Evolutionary conservation across 2,329 filamentous ascomycete genomes (phyloP), one percentile per base, ranked within the genome.

Genomic region (Graphilbum sp.): DNA sequence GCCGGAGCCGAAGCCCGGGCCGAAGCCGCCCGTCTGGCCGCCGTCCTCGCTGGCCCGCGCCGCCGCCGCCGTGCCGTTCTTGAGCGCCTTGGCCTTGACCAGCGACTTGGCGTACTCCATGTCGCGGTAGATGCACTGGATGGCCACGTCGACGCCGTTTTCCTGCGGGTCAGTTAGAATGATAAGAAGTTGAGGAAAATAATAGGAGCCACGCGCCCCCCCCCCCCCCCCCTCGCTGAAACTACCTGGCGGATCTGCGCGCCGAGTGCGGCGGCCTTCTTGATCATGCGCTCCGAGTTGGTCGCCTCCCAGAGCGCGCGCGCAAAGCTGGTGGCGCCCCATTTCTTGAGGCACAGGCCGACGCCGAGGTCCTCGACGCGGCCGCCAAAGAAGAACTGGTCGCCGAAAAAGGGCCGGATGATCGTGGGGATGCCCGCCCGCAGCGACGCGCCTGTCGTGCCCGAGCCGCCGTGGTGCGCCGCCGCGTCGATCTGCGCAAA

Each of bases 321-420:
- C 15, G 84, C 81, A 49, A 98, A 88, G 29, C 79, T 72, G 46
- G 74, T 80, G n/a, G 83, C 79, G 18, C 90, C 92, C 63, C 94
- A 75, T 57, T 84, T 90, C 63, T 81, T 86, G 49, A 98, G 66
- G 52, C 79, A 84, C 17, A 94, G 77, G 0, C 90, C 90, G 2
- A 96, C 90, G 0, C 90, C 88, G 6, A 98, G 66, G 51, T 96
- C 88, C 55, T 96, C 86, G 2, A 96, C 81, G 4, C 90, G 72
- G 23, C 69, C 73, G 7, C 86, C 90, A 50, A 93, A 96, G 64
- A 98, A 98, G 66, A 81, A 95, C 54, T 98, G 90, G 50, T 98
- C 90, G 5, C 90, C 90, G 52, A 98, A 98, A 63, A 96, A 98
- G 0, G 90, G 90, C 43, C 88, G 83, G 52, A 96, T 81, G 45